Conservation (phyloP, 1,284 basidiomycete species). For the Jaminaea rosea region DNA sequence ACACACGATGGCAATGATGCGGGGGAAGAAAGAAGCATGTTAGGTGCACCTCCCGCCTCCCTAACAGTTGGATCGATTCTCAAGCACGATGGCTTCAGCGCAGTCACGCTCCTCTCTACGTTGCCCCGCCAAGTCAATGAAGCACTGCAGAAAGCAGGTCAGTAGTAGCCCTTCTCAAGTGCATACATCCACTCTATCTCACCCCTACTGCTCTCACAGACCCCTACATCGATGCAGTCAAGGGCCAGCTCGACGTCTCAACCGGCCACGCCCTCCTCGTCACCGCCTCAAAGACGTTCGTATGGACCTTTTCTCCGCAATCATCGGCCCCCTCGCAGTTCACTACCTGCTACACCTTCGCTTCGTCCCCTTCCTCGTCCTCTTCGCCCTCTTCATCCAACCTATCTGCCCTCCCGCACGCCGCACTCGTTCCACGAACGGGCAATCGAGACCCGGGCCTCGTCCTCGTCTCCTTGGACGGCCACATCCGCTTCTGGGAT, state of each 20-base stretch:
- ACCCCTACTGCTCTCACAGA: slow-evolving; percentile 7
- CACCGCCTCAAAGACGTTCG: slow-evolving; percentile 24
- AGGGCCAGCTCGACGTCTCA: slow-evolving; percentile 21
- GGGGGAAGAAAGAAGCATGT: no score
- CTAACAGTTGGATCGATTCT: slow-evolving; percentile 25
- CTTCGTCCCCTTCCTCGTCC: slow-evolving; percentile 5
- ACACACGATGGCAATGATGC: no score
- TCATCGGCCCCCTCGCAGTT: no score
- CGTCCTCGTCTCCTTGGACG: slow-evolving; percentile 22
- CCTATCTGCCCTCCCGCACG: slow-evolving; percentile 14
- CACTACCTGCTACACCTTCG: slow-evolving; percentile 29
- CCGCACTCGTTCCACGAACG: slow-evolving; percentile 17
- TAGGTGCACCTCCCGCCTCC: no score
- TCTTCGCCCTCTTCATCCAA: slow-evolving; percentile 8
- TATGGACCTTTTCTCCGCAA: slow-evolving; percentile 45
- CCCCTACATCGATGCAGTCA: slow-evolving; percentile 25
- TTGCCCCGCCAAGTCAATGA: slow-evolving; percentile 24
- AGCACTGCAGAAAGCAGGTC: slow-evolving; percentile 11
- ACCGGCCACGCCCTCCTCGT: slow-evolving; percentile 34
- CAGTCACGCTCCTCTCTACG: slow-evolving; percentile 22
- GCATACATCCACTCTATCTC: background rate
- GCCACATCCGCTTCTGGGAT: slow-evolving; percentile 27
- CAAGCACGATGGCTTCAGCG: slow-evolving; percentile 20
- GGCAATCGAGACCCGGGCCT: slow-evolving; percentile 25
- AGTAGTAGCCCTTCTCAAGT: background rate